These are phyloP conservation scores for Graphilbum ipis-grandicollis DNA, from an alignment of 2,329 filamentous ascomycete species.

Conservation along the genomic window DNA sequence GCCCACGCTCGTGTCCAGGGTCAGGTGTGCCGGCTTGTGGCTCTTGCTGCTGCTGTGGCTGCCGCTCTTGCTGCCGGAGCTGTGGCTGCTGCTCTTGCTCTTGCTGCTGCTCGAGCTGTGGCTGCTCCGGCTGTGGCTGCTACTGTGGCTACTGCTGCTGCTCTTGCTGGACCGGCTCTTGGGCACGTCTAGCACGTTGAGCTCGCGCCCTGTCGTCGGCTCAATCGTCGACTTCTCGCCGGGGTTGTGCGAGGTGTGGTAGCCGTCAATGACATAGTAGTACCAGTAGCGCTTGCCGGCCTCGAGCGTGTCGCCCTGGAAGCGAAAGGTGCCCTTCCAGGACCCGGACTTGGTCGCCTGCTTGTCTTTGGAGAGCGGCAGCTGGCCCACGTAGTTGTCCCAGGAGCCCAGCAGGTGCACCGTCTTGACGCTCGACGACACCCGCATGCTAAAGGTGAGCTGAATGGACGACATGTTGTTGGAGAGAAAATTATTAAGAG, in stretches of 20 bases:
- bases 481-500: background rate
- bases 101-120: background rate
- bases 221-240: constrained; percentile 77
- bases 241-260: constrained; percentile 94
- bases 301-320: constrained; percentile 73
- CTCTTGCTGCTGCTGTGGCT: constrained; percentile 3
- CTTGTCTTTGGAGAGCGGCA: constrained; percentile 83
- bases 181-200: constrained; percentile 94
- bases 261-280: constrained; percentile 99
- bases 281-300: constrained; percentile 96
- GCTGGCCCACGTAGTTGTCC: constrained; percentile 92
- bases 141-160: background rate
- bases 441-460: constrained; percentile 89
- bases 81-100: background rate
- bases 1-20: background rate
- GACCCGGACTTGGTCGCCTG: constrained; percentile 68
- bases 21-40: constrained; percentile 8
- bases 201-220: constrained; percentile 88
- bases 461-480: constrained; percentile 74
- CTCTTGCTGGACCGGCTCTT: constrained; percentile 24
- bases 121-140: background rate
- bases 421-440: constrained; percentile 90
- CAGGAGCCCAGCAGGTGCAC: constrained; percentile 95
- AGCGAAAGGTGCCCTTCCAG: constrained; percentile 94
- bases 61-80: background rate